phyloP scores from a whole-genome alignment of 495 filamentous ascomycete genomes.

The Daldinia grandis region DNA sequence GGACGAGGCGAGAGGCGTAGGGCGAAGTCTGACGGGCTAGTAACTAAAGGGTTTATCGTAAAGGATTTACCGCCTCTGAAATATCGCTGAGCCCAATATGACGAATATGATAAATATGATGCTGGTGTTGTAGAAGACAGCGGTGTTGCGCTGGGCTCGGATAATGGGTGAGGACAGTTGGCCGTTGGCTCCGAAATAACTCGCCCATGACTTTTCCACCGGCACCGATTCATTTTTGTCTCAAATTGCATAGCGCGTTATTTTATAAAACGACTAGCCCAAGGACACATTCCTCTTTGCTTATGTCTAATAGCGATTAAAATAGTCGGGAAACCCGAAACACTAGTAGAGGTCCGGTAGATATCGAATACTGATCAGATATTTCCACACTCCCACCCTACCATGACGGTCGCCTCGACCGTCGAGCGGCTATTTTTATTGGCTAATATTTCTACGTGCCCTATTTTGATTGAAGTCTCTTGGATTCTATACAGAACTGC shows the following conservation, averaged over 20 bases:
- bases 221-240: not conserved
- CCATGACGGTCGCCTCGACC: not conserved
- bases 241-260: not conserved
- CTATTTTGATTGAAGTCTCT: not conserved
- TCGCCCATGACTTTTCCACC: not conserved
- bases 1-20: not conserved
- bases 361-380: not conserved
- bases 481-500: slow-evolving; percentile 13
- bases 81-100: not conserved
- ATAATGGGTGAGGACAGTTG: not conserved
- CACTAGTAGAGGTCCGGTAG: not conserved
- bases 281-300: not conserved
- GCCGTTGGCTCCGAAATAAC: not conserved
- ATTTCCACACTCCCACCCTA: not conserved
- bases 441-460: slow-evolving; percentile 11
- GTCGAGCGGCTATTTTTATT: slow-evolving; percentile 10
- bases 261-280: not conserved
- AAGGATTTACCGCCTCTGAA: not conserved
- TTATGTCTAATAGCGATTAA: not conserved
- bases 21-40: not conserved
- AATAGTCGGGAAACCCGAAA: not conserved
- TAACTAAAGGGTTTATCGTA: slow-evolving; percentile 1
- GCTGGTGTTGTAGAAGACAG: not conserved
- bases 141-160: not conserved
- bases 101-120: not conserved